Conservation (phyloP, 129 eudicot genomes). For the Oenanthe sinensis region DNA sequence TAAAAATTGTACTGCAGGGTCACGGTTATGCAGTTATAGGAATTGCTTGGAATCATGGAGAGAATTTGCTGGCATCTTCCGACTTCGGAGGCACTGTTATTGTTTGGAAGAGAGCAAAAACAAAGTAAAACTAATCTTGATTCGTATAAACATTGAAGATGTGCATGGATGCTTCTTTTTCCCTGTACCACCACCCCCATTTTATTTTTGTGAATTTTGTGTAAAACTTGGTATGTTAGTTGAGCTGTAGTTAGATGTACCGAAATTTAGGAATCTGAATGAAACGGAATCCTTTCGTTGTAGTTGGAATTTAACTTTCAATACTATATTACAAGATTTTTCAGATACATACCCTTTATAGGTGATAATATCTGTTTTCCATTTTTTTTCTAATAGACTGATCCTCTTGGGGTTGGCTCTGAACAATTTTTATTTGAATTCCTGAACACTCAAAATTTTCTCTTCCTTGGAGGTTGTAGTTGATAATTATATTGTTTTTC, state of each 20-base stretch:
- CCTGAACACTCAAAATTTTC: background rate
- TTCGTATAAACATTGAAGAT: background rate
- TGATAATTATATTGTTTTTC: too few relatives aligned
- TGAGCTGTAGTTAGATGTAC: conserved; percentile 4
- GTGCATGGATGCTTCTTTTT: conserved; percentile 1
- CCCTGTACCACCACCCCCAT: background rate
- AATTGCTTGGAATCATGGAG: conserved; percentile 95
- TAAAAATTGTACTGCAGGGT: conserved; percentile 40
- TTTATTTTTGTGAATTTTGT: conserved; percentile 16
- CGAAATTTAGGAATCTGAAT: conserved; percentile 5
- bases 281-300: background rate
- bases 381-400: too few relatives aligned
- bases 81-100: conserved; percentile 98
- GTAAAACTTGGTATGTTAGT: background rate
- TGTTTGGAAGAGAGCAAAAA: conserved; percentile 93
- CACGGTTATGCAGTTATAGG: conserved; percentile 92
- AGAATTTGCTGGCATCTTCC: conserved; percentile 87
- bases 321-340: background rate
- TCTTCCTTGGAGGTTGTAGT: background rate
- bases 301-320: background rate
- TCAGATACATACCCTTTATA: background rate
- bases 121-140: conserved; percentile 27
- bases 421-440: too few relatives aligned
- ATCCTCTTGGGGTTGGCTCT: too few relatives aligned
- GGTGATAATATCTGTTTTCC: too few relatives aligned